These are phyloP conservation scores for Pichia sp. DNA, from an alignment of 1,139 yeast species.

Conservation along the genomic window DNA sequence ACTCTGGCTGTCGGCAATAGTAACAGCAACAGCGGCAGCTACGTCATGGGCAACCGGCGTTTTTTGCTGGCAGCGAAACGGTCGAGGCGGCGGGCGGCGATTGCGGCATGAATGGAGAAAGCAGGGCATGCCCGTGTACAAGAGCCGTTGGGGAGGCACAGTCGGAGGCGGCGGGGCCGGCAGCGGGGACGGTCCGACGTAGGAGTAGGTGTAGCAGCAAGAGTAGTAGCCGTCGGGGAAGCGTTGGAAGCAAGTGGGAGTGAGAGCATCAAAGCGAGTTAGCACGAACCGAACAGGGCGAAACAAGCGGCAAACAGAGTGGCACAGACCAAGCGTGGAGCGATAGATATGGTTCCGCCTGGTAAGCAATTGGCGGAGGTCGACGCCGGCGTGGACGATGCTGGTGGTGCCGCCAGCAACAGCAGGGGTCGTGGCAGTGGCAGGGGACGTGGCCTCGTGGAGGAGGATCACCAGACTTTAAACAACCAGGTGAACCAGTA, in stretches of 20 bases:
- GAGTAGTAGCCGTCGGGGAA: neutral
- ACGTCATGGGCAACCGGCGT: too few relatives aligned
- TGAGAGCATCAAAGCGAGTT: neutral
- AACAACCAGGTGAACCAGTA: constrained; percentile 27
- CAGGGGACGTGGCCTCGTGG: constrained; percentile 1
- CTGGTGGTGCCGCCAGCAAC: neutral
- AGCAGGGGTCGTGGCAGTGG: neutral
- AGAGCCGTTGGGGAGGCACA: neutral
- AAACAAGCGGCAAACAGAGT: neutral
- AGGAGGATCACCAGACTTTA: constrained; percentile 25
- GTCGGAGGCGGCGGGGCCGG: neutral
- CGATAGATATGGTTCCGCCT: constrained; percentile 1
- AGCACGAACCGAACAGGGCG: neutral
- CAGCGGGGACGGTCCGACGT: neutral
- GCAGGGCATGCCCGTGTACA: too few relatives aligned
- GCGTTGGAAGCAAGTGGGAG: neutral
- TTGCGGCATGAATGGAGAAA: neutral
- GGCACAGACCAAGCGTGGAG: neutral
- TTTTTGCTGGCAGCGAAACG: neutral
- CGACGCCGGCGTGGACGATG: neutral
- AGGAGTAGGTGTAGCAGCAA: neutral
- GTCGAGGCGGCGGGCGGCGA: neutral
- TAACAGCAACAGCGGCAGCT: too few relatives aligned
- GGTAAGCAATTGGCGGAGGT: neutral
- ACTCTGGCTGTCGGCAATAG: too few relatives aligned